A percentile compares a stretch with the other conserved stretches of the same genome.
These are phyloP conservation scores for Turritis glabra DNA, from an alignment of 345 rosid genomes.

Conservation along the genomic window DNA sequence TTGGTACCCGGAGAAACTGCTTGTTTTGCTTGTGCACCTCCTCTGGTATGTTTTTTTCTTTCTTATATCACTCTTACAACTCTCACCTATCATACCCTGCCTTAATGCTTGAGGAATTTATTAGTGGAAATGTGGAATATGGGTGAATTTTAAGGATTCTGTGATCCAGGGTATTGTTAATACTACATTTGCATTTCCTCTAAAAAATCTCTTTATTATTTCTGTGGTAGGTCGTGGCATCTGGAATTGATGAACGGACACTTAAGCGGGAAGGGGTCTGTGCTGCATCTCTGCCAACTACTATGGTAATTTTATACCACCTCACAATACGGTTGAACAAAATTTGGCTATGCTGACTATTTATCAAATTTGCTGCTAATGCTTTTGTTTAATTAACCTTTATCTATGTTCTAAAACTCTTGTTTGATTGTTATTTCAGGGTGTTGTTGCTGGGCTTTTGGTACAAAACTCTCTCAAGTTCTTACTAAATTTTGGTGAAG, in stretches of 20 bases:
- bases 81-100: background rate
- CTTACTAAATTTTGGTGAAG: slow-evolving; percentile 79
- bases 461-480: slow-evolving; percentile 90
- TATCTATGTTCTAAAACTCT: background rate
- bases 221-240: slow-evolving; percentile 76
- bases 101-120: background rate
- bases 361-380: background rate
- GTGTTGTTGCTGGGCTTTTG: slow-evolving; percentile 93
- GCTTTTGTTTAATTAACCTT: slow-evolving; percentile 13
- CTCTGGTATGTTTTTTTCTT: slow-evolving; percentile 55
- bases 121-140: slow-evolving; percentile 15
- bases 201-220: background rate
- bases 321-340: background rate
- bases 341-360: background rate
- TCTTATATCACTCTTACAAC: background rate
- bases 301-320: slow-evolving; percentile 58
- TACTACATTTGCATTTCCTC: background rate
- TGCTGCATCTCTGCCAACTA: slow-evolving; percentile 94
- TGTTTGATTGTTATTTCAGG: slow-evolving; percentile 51
- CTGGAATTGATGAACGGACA: slow-evolving; percentile 95
- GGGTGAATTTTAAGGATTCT: background rate
- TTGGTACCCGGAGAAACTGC: slow-evolving; percentile 96
- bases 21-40: slow-evolving; percentile 99
- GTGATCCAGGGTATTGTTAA: background rate
- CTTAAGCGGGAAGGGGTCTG: slow-evolving; percentile 97